Percentiles rank a stretch among this genome's conserved stretches.
Evolutionary conservation across 176 grass and related monocot genomes (phyloP).

Genomic region (Oryza australiensis): DNA sequence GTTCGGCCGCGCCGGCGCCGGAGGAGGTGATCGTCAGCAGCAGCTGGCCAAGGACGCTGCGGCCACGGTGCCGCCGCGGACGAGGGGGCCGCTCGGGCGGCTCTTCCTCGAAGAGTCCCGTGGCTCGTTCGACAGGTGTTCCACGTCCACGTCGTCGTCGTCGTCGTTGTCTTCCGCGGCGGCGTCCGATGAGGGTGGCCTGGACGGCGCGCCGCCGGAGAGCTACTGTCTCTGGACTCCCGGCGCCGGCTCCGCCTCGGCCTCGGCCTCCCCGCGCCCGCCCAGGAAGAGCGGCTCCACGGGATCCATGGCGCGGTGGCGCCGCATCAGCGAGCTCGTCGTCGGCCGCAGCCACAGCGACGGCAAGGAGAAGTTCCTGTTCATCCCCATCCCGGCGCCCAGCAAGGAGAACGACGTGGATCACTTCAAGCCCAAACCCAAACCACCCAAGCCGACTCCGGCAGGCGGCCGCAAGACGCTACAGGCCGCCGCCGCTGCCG

Average conservation of each 20-base stretch:
- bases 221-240: conserved; percentile 80
- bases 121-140: conserved; percentile 29
- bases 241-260: background rate
- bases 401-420: background rate
- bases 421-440: background rate
- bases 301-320: conserved; percentile 83
- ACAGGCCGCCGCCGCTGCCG: background rate
- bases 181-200: conserved; percentile 15
- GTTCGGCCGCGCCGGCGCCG: conserved; percentile 40
- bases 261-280: background rate
- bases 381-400: conserved; percentile 37
- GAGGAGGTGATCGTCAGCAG: background rate
- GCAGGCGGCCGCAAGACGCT: conserved; percentile 8
- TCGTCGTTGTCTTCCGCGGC: conserved; percentile 39
- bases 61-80: background rate
- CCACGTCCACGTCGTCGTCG: conserved; percentile 15
- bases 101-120: conserved; percentile 74
- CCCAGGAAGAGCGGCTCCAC: conserved; percentile 76
- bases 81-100: conserved; percentile 43
- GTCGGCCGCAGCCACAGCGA: conserved; percentile 86
- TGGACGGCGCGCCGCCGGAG: conserved; percentile 52
- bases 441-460: background rate
- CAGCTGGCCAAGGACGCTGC: background rate
- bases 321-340: conserved; percentile 73
- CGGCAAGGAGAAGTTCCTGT: conserved; percentile 95